Evolutionary conservation across 371 early-diverging fungal species (phyloP).

Genomic region (Rhizomucor pusillus): DNA sequence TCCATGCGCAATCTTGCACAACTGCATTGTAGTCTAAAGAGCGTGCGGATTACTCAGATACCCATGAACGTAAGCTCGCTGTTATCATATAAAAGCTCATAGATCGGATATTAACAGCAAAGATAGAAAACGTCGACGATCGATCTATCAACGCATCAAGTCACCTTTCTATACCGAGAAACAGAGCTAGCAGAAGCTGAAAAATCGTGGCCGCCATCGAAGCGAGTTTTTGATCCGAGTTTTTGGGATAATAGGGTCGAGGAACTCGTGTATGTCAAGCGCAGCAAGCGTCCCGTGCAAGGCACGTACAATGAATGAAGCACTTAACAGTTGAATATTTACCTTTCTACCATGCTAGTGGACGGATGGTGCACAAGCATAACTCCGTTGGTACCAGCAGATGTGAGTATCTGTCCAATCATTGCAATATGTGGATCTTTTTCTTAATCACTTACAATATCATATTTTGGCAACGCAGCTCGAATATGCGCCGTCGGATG

Average conservation of each 20-base stretch:
- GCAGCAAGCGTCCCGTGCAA: background rate
- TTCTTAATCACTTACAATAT: too few relatives aligned
- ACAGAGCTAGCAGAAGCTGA: constrained; percentile 14
- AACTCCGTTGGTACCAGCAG: background rate
- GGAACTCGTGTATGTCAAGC: background rate
- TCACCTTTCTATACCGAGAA: background rate
- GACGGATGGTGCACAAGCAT: background rate
- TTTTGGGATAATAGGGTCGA: background rate
- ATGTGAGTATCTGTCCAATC: too few relatives aligned
- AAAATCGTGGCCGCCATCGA: background rate
- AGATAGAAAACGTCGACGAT: background rate
- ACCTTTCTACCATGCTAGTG: background rate
- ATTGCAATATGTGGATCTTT: too few relatives aligned
- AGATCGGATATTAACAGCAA: background rate
- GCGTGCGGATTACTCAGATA: constrained; percentile 24
- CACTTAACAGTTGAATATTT: background rate
- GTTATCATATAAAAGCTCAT: background rate
- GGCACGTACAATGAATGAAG: background rate
- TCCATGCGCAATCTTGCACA: constrained; percentile 29
- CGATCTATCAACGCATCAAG: constrained; percentile 18
- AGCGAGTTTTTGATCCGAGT: background rate
- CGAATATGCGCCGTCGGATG: background rate
- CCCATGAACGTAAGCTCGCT: constrained; percentile 28
- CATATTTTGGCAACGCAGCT: too few relatives aligned
- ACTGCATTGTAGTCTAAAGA: constrained; percentile 23